Evolutionary conservation across 31 red algal species (phyloP).

Genomic region (Asparagopsis taxiformis): DNA sequence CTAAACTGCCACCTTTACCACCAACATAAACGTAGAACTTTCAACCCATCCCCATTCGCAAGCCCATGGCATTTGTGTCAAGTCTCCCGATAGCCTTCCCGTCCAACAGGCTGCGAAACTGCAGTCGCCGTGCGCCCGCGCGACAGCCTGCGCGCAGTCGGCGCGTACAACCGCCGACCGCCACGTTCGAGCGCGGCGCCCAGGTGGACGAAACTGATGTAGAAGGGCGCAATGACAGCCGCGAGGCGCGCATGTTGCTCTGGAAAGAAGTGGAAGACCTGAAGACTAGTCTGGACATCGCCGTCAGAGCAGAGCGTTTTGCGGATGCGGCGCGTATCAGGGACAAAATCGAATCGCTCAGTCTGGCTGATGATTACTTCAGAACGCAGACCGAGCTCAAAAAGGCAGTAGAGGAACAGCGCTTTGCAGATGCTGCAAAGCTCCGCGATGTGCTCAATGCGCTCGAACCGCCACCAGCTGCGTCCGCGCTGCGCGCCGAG

Average conservation of each 20-base stretch:
- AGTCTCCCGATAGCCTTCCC: no score
- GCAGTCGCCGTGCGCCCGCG: neutral
- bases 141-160: neutral
- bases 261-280: conserved; percentile 31
- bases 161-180: no score
- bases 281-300: conserved; percentile 26
- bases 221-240: no score
- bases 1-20: no score
- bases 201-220: neutral
- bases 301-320: conserved; percentile 53
- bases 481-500: conserved; percentile 4
- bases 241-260: conserved; percentile 28
- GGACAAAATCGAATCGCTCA: conserved; percentile 29
- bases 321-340: conserved; percentile 57
- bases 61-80: no score
- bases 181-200: no score
- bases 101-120: no score
- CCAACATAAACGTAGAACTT: no score
- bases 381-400: conserved; percentile 38
- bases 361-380: conserved; percentile 48
- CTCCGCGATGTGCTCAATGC: conserved; percentile 37
- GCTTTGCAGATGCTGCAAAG: conserved; percentile 59
- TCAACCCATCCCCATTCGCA: no score
- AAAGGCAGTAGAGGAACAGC: conserved; percentile 46
- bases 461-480: conserved; percentile 63